Base-by-base conservation (phyloP, 345 rosid species). In the Arabis alpina region DNA sequence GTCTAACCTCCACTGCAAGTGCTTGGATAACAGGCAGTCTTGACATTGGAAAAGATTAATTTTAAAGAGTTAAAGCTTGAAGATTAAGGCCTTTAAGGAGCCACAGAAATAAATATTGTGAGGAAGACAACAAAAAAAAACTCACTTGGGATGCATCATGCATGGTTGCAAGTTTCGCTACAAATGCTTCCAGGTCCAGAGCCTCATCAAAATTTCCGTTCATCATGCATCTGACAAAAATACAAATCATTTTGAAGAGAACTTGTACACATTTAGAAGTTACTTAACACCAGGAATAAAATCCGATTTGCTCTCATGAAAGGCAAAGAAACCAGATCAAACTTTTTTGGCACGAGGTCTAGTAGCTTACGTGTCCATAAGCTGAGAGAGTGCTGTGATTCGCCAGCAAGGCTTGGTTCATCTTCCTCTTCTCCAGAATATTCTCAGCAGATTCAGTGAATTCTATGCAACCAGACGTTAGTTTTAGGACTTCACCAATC, bases 91-190 rank as follows among this genome's bases (percentile, higher is more conserved):
- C 15, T 30, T 75, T n/a, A 47, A 71, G 61, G 25, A 73, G 54
- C 23, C 42, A 71, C 66, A 49, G 27, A 5, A 8, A 58, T n/a
- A 59, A 8, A 32, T 32, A 12, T 4, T 14, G 16, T 5, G 53
- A 36, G 59, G 41, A 69, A 55, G 13, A 42, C 4, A 63, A 66
- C 51, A 25, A 62, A 51, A 39, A n/a, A 63, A 74, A 54, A 78
- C 97, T 94, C 82, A 91, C 99, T 89, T 89, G 65, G 99, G 93
- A 80, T 91, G 99, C 98, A 94, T 85, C n/a, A n/a, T n/a, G n/a
- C n/a, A n/a, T n/a, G 25, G 97, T 89, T 10, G 89, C 84, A 60
- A 94, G 98, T 78, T 91, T 94, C 39, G 84, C 79, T 42, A 91
- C 96, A 80, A 82, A 94, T 59, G 97, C 96, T 84, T 94, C 99